Conservation (phyloP, 495 filamentous ascomycete genomes). For the Neurospora terricola region DNA sequence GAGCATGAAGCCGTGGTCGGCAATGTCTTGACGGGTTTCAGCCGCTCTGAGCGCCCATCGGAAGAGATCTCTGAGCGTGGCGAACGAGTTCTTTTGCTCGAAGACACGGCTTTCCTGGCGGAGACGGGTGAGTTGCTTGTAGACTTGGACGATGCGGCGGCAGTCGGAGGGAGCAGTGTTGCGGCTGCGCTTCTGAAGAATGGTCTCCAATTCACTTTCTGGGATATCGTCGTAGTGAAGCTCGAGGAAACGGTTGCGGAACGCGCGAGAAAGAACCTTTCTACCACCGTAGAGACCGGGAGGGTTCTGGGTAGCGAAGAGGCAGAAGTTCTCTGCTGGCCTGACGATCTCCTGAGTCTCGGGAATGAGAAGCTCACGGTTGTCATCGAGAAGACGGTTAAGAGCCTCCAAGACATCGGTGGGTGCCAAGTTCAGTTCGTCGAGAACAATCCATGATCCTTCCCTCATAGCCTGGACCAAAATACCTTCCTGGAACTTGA, state of each 20-base stretch:
- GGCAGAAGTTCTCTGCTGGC: constrained; percentile 90
- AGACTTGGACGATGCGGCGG: constrained; percentile 81
- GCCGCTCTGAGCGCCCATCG: constrained; percentile 87
- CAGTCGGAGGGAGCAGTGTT: constrained; percentile 87
- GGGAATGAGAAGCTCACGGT: constrained; percentile 92
- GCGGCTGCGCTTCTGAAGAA: constrained; percentile 76
- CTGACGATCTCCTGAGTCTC: constrained; percentile 91
- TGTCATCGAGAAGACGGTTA: constrained; percentile 92
- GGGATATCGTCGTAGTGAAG: constrained; percentile 98
- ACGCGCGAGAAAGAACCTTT: constrained; percentile 86
- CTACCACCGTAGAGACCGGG: constrained; percentile 91
- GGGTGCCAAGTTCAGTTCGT: constrained; percentile 92
- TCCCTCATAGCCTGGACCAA: constrained; percentile 84
- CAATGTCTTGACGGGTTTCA: constrained; percentile 78
- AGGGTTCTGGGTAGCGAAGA: constrained; percentile 98
- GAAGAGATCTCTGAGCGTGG: constrained; percentile 92
- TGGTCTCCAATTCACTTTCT: constrained; percentile 86
- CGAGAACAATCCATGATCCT: constrained; percentile 95
- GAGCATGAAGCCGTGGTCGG: constrained; percentile 90
- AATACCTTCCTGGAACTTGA: constrained; percentile 89
- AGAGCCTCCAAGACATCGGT: constrained; percentile 94
- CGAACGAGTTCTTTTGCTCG: constrained; percentile 96
- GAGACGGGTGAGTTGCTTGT: constrained; percentile 77
- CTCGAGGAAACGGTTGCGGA: constrained; percentile 94
- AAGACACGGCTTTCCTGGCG: constrained; percentile 86